phyloP scores from a whole-genome alignment of 2,329 filamentous ascomycete species.

The Cladosporium phlei region DNA sequence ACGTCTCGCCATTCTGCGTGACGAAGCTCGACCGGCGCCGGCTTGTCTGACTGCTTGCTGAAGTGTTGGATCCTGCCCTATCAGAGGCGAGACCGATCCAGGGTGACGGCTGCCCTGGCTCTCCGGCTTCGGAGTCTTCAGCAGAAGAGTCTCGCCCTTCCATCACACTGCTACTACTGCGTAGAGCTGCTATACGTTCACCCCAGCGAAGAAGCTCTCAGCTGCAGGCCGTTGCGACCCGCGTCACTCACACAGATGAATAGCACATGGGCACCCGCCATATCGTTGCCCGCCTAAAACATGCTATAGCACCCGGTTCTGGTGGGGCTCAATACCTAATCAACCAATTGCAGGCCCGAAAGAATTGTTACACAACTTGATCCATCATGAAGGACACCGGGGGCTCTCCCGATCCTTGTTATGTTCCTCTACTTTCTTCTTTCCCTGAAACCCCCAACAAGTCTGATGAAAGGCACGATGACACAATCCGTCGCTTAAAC shows the following conservation, averaged over 20 bases:
- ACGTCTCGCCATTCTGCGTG: neutral
- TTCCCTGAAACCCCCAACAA: neutral
- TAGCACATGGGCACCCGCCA: no score
- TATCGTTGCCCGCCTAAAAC: neutral
- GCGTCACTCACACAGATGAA: neutral
- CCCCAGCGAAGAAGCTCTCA: constrained; percentile 1
- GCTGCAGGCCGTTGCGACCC: constrained; percentile 3
- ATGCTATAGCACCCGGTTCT: no score
- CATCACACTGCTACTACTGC: constrained; percentile 7
- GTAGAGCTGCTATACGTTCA: constrained; percentile 1
- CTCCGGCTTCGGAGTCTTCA: constrained; percentile 2
- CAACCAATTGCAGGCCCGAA: constrained; percentile 1
- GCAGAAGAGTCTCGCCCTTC: constrained; percentile 7
- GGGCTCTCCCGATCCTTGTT: constrained; percentile 1
- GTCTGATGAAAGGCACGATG: no score
- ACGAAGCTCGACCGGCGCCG: neutral
- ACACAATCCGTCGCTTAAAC: no score
- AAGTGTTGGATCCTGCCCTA: no score
- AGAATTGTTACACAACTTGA: no score
- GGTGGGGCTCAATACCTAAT: constrained; percentile 6
- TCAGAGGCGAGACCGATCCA: no score
- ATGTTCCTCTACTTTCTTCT: neutral
- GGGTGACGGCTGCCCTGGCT: no score
- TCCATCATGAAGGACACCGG: neutral
- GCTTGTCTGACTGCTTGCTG: no score